Percentiles rank a stretch among this genome's conserved stretches.
phyloP scores from a whole-genome alignment of 768 basidiomycete species.

The Naganishia antarctica region DNA sequence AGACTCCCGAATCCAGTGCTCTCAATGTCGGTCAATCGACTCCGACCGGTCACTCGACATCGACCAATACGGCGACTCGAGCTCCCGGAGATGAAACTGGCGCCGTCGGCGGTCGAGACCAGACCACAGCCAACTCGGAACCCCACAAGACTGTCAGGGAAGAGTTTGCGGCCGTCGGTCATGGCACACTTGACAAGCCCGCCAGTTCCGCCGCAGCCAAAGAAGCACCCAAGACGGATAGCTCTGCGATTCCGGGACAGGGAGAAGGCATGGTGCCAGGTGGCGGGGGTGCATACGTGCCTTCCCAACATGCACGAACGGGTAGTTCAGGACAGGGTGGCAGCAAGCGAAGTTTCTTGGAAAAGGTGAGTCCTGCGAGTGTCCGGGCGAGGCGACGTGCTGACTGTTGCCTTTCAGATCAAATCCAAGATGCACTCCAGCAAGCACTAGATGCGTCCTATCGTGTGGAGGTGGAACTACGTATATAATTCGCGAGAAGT shows the following conservation, averaged over 20 bases:
- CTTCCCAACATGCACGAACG: slow-evolving; percentile 2
- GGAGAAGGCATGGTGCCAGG: neutral
- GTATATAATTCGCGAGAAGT: no score
- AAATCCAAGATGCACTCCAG: slow-evolving; percentile 25
- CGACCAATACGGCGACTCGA: slow-evolving; percentile 8
- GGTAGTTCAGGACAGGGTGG: slow-evolving; percentile 1
- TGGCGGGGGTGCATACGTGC: neutral
- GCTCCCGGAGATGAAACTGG: slow-evolving; percentile 12
- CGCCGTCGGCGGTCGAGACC: slow-evolving; percentile 14
- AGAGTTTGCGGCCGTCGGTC: slow-evolving; percentile 23
- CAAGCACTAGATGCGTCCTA: slow-evolving; percentile 23
- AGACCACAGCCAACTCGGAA: slow-evolving; percentile 22
- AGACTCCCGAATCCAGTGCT: neutral
- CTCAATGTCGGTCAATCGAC: neutral
- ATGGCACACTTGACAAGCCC: slow-evolving; percentile 16
- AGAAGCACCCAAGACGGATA: slow-evolving; percentile 21
- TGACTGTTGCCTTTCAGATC: neutral
- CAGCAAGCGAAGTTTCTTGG: slow-evolving; percentile 23
- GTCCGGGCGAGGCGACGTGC: neutral
- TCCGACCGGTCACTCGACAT: slow-evolving; percentile 2
- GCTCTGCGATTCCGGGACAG: slow-evolving; percentile 9
- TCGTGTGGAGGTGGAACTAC: no score
- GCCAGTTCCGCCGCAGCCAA: slow-evolving; percentile 17
- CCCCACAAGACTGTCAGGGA: slow-evolving; percentile 22
- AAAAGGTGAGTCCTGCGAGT: slow-evolving; percentile 18